Evolutionary conservation across 1,139 yeast genomes (phyloP).

Genomic region (Casaregolazyma suthepensis): DNA sequence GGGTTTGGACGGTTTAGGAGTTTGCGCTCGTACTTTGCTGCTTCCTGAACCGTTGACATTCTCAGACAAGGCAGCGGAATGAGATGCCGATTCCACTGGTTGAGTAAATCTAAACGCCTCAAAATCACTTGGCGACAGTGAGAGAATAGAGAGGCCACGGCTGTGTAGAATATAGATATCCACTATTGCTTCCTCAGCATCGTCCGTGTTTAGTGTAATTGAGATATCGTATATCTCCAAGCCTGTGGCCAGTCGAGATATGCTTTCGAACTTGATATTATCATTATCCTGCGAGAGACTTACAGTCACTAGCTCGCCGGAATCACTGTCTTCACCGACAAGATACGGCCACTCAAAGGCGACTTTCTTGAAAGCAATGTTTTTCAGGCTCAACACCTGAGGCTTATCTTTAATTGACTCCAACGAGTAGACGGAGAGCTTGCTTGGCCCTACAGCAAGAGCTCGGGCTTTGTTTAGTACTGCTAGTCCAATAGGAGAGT

Average conservation of each 20-base stretch:
- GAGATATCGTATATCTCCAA: slow-evolving; percentile 15
- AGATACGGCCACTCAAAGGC: slow-evolving; percentile 1
- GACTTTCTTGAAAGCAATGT: background rate
- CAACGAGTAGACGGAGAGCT: background rate
- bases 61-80: background rate
- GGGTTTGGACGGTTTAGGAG: background rate
- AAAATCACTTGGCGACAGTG: slow-evolving; percentile 13
- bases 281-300: background rate
- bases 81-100: background rate
- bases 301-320: background rate
- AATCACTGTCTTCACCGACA: background rate
- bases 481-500: slow-evolving; percentile 1
- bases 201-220: slow-evolving; percentile 18
- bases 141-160: slow-evolving; percentile 19
- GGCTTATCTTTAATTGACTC: background rate
- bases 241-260: slow-evolving; percentile 12
- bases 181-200: slow-evolving; percentile 13
- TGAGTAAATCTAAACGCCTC: background rate
- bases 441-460: background rate
- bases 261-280: slow-evolving; percentile 8
- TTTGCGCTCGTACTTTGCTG: background rate
- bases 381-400: background rate
- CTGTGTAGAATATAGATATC: slow-evolving; percentile 21
- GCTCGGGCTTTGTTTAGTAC: slow-evolving; percentile 2
- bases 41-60: background rate